These are phyloP conservation scores for Hygrocybe punicea DNA, from an alignment of 768 basidiomycete species.

Conservation along the genomic window DNA sequence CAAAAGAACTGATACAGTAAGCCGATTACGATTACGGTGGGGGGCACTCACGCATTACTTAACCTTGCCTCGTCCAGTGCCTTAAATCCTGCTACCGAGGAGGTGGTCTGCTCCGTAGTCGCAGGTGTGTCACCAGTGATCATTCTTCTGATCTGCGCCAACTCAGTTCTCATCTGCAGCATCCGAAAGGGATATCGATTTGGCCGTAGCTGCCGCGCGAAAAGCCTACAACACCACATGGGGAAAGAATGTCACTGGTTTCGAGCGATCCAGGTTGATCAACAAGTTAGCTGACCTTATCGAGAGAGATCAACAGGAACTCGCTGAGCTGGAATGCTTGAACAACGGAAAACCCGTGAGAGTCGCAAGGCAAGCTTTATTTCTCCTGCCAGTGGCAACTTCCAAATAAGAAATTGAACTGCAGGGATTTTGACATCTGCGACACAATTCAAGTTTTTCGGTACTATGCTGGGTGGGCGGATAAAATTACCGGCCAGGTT, in stretches of 20 bases:
- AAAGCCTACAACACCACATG: slow-evolving; percentile 80
- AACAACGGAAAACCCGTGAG: slow-evolving; percentile 92
- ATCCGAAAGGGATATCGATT: slow-evolving; percentile 73
- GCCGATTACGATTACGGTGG: slow-evolving; percentile 27
- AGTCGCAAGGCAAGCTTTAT: slow-evolving; percentile 34
- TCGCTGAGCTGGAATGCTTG: slow-evolving; percentile 79
- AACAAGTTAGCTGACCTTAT: slow-evolving; percentile 89
- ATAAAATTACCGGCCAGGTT: slow-evolving; percentile 88
- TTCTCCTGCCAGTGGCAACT: no score
- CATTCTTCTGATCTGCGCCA: not conserved
- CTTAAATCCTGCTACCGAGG: slow-evolving; percentile 82
- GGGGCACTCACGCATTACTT: not conserved
- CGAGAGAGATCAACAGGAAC: slow-evolving; percentile 74
- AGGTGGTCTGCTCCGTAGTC: slow-evolving; percentile 63
- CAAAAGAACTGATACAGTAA: slow-evolving; percentile 60
- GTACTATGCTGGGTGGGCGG: slow-evolving; percentile 95
- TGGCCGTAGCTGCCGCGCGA: slow-evolving; percentile 79
- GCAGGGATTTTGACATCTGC: slow-evolving; percentile 75
- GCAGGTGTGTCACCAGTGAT: slow-evolving; percentile 38
- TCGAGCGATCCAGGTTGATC: slow-evolving; percentile 74
- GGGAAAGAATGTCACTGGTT: slow-evolving; percentile 87
- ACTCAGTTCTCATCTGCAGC: slow-evolving; percentile 36
- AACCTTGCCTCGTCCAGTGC: slow-evolving; percentile 39
- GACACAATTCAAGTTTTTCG: slow-evolving; percentile 75
- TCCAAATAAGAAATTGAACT: no score